Evolutionary conservation across 2,329 filamentous ascomycete genomes (phyloP).

Genomic region (Lasiodiplodia citricola): DNA sequence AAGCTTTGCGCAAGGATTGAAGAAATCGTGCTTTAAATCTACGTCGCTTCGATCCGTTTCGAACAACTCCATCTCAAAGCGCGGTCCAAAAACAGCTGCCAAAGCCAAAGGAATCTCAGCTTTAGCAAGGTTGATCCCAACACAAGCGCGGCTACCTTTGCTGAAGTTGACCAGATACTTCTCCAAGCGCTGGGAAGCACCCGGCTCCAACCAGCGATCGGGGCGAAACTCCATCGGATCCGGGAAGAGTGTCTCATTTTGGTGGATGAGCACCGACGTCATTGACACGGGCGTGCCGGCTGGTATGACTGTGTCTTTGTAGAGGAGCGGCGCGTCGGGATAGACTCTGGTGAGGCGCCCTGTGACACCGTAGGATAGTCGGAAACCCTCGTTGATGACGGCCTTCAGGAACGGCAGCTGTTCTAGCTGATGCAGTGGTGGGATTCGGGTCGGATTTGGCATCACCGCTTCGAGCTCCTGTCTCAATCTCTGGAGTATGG

Average conservation of each 20-base stretch:
- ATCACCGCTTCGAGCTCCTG: constrained; percentile 38
- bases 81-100: constrained; percentile 6
- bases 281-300: constrained; percentile 28
- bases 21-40: constrained; percentile 28
- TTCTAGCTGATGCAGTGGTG: constrained; percentile 8
- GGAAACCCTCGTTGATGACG: constrained; percentile 32
- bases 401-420: constrained; percentile 31
- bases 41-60: constrained; percentile 29
- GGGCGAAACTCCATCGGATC: constrained; percentile 29
- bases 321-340: constrained; percentile 28
- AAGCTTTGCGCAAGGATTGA: constrained; percentile 25
- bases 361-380: constrained; percentile 31
- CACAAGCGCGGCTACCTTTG: constrained; percentile 30
- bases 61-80: constrained; percentile 19
- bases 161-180: constrained; percentile 30
- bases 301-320: constrained; percentile 24
- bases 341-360: constrained; percentile 29
- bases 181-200: constrained; percentile 28
- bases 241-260: constrained; percentile 29
- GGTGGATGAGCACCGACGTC: constrained; percentile 28
- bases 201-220: constrained; percentile 30
- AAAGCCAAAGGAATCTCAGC: constrained; percentile 17
- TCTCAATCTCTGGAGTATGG: constrained; percentile 37
- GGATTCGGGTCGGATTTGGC: neutral
- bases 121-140: constrained; percentile 28